phyloP scores from a whole-genome alignment of 2,329 filamentous ascomycete species.

The Balansia obtecta region DNA sequence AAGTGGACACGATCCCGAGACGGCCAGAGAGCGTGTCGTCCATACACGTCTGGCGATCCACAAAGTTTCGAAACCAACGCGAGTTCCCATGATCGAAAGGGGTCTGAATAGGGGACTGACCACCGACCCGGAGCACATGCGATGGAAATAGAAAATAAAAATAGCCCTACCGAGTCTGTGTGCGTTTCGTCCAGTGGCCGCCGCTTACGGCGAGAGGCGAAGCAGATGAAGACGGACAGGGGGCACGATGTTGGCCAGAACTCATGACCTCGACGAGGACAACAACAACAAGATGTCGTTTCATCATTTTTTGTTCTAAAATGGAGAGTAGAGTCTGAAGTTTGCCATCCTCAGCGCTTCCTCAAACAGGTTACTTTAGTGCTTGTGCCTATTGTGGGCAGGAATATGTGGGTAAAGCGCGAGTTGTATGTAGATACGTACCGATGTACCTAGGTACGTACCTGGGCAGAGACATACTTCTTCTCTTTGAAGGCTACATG shows the following conservation, averaged over 20 bases:
- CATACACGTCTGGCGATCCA: background rate
- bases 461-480: too few relatives aligned
- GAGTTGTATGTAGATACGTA: too few relatives aligned
- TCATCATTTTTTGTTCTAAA: background rate
- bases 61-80: constrained; percentile 8
- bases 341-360: background rate
- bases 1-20: background rate
- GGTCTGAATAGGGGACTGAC: background rate
- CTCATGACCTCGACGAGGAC: background rate
- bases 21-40: constrained; percentile 2
- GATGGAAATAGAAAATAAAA: constrained; percentile 7
- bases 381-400: background rate
- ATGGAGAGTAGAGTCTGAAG: too few relatives aligned
- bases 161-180: too few relatives aligned
- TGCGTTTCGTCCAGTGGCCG: background rate
- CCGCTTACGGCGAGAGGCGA: background rate
- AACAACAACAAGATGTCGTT: background rate
- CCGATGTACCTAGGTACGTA: too few relatives aligned
- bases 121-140: background rate
- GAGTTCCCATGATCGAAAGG: background rate
- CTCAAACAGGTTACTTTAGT: background rate
- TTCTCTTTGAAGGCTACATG: too few relatives aligned
- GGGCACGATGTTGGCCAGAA: constrained; percentile 5
- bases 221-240: background rate
- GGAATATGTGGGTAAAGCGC: background rate